Conservation (phyloP, 2,329 filamentous ascomycete genomes). For the Neospermospora avenae region DNA sequence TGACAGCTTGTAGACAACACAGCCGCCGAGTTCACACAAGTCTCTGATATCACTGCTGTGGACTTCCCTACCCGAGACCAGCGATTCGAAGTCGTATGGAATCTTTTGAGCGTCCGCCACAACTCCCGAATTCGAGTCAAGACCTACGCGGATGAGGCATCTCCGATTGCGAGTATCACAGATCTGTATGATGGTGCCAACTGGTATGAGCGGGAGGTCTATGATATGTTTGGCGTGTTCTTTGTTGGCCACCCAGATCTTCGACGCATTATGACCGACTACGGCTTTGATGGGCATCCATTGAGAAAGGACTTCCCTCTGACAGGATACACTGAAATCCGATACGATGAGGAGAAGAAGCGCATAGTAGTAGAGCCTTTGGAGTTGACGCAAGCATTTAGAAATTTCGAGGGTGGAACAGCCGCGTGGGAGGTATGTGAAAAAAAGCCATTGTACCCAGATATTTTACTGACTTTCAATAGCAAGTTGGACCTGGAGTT, state of each 20-base stretch:
- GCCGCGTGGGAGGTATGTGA: conserved; percentile 67
- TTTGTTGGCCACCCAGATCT: conserved; percentile 94
- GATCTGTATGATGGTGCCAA: conserved; percentile 90
- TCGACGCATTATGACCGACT: conserved; percentile 98
- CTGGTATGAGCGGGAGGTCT: conserved; percentile 98
- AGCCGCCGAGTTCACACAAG: conserved; percentile 90
- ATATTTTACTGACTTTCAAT: conserved; percentile 39
- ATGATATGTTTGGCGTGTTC: conserved; percentile 97
- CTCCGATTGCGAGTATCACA: conserved; percentile 85
- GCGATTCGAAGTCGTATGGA: conserved; percentile 98
- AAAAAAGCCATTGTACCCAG: conserved; percentile 26
- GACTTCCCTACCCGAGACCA: conserved; percentile 95
- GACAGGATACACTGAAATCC: conserved; percentile 95
- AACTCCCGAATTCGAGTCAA: conserved; percentile 97
- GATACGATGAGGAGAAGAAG: conserved; percentile 99
- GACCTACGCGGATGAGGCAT: conserved; percentile 96
- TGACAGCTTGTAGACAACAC: conserved; percentile 68
- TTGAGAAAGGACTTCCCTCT: conserved; percentile 97
- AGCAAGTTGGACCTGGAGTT: conserved; percentile 67
- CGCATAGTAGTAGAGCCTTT: conserved; percentile 96
- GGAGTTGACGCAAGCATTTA: conserved; percentile 96
- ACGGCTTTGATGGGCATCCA: conserved; percentile 97
- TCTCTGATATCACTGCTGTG: conserved; percentile 88
- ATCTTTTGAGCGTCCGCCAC: conserved; percentile 90
- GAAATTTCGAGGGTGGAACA: conserved; percentile 92